Conservation (phyloP, 2,329 filamentous ascomycete species). For the Xenosphaeropsis pyriputrescens region DNA sequence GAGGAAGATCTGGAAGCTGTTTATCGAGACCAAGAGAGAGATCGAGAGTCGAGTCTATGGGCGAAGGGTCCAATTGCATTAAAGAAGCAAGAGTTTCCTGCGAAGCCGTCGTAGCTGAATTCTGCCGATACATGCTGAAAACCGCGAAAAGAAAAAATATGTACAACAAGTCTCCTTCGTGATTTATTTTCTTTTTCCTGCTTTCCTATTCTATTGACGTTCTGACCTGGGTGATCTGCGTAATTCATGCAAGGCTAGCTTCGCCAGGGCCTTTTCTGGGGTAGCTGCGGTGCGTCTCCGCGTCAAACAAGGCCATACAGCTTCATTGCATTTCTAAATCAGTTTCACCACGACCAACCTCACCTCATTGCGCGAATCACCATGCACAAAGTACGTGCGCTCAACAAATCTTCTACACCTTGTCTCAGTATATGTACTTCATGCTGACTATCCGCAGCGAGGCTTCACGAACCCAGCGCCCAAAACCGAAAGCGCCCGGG, state of each 20-base stretch:
- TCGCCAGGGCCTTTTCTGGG: background rate
- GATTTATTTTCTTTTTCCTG: no score
- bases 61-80: constrained; percentile 67
- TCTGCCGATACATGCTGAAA: constrained; percentile 18
- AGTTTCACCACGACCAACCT: no score
- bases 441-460: constrained; percentile 18
- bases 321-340: no score
- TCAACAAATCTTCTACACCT: background rate
- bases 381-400: no score
- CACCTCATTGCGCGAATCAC: no score
- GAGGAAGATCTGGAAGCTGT: constrained; percentile 22
- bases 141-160: constrained; percentile 1
- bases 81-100: constrained; percentile 48
- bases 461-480: constrained; percentile 29
- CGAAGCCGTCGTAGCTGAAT: constrained; percentile 26
- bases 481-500: constrained; percentile 49
- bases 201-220: no score
- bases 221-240: background rate
- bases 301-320: no score
- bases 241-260: background rate
- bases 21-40: constrained; percentile 24
- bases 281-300: no score
- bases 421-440: background rate
- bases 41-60: constrained; percentile 41
- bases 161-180: background rate